These are phyloP conservation scores for Candida gorgasii DNA, from an alignment of 805 yeast species.

Conservation along the genomic window DNA sequence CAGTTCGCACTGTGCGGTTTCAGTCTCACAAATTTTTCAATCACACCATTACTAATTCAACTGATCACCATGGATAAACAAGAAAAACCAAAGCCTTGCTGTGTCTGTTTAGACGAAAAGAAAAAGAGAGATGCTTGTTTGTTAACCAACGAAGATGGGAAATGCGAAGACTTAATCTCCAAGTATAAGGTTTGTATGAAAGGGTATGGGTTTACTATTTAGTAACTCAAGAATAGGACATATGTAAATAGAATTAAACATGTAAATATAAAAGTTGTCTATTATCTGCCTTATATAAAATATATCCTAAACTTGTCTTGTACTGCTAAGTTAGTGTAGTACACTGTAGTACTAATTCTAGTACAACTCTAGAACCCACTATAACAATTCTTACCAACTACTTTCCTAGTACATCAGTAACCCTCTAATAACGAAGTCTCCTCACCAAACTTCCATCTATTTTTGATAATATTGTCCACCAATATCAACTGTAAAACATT, in stretches of 20 bases:
- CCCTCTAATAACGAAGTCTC: neutral
- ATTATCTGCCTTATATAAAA: neutral
- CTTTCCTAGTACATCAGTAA: too few species aligned
- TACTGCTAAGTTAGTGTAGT: too few species aligned
- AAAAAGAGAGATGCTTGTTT: conserved; percentile 84
- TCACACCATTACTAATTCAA: too few species aligned
- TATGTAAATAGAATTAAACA: neutral
- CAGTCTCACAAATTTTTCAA: too few species aligned
- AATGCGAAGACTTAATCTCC: conserved; percentile 70
- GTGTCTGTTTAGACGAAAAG: conserved; percentile 89
- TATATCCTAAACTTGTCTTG: too few species aligned
- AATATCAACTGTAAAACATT: conserved; percentile 73
- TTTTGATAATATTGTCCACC: conserved; percentile 70
- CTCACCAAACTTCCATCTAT: neutral
- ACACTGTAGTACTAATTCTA: too few species aligned
- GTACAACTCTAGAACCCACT: too few species aligned
- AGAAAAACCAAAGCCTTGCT: conserved; percentile 87
- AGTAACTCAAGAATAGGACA: neutral
- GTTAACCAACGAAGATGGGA: conserved; percentile 72
- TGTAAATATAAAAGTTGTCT: neutral
- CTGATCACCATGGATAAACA: neutral
- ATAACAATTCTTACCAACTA: too few species aligned
- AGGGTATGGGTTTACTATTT: conserved; percentile 72
- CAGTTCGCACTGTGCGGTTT: too few species aligned
- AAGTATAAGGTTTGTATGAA: conserved; percentile 88